Conservation (phyloP, 2,329 filamentous ascomycete species). For the Fusarium floridanum region DNA sequence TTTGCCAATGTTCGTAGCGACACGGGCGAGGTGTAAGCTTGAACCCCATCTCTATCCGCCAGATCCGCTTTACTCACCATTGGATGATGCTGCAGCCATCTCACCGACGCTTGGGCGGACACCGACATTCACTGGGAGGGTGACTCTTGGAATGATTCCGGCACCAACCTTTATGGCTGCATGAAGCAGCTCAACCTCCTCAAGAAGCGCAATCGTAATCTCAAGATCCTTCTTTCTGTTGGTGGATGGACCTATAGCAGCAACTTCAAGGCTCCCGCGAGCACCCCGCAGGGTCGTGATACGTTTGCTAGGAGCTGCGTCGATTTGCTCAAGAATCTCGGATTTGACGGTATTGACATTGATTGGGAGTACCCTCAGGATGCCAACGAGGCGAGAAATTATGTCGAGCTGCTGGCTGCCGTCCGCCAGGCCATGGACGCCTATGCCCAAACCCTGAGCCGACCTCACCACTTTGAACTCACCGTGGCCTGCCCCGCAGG, state of each 20-base stretch:
- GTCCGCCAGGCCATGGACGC: conserved; percentile 70
- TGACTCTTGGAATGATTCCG: conserved; percentile 78
- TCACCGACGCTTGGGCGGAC: conserved; percentile 75
- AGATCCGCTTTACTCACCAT: conserved; percentile 1
- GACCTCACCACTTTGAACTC: conserved; percentile 70
- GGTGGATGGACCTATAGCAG: conserved; percentile 93
- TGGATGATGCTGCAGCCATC: conserved; percentile 51
- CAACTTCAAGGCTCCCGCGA: conserved; percentile 84
- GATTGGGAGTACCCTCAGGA: conserved; percentile 77
- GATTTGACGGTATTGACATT: conserved; percentile 79
- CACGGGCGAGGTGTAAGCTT: conserved; percentile 78
- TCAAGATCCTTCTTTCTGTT: conserved; percentile 88
- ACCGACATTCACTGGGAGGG: conserved; percentile 80
- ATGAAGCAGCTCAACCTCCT: conserved; percentile 89
- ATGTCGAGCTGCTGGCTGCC: conserved; percentile 69
- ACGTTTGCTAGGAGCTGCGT: conserved; percentile 82
- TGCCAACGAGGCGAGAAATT: conserved; percentile 66
- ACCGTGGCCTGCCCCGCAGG: conserved; percentile 75
- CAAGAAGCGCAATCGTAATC: conserved; percentile 83
- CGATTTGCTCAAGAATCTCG: conserved; percentile 81
- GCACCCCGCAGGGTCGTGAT: conserved; percentile 75
- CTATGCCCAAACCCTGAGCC: conserved; percentile 61
- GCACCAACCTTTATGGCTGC: conserved; percentile 88
- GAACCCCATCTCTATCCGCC: background rate
- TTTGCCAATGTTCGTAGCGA: conserved; percentile 89